Percentiles rank a stretch among this genome's conserved stretches.
Evolutionary conservation across 805 yeast species (phyloP).

Genomic region (Candida takata): DNA sequence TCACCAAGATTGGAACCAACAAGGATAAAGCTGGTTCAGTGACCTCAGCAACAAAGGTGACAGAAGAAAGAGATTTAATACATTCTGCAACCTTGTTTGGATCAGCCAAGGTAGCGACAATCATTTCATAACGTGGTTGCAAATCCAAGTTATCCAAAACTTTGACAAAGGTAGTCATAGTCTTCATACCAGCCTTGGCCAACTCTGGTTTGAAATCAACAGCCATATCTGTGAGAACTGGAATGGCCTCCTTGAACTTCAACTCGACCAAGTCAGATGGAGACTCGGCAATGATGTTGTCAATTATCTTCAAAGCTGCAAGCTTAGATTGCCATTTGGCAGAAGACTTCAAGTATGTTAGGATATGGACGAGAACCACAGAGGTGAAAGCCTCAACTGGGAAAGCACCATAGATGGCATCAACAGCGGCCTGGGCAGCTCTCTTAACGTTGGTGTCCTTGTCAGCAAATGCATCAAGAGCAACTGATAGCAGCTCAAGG

Average conservation of each 20-base stretch:
- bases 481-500: constrained; percentile 51
- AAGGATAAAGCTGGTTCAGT: constrained; percentile 91
- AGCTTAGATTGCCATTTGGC: constrained; percentile 93
- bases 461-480: constrained; percentile 72
- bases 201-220: constrained; percentile 97
- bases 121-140: constrained; percentile 74
- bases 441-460: constrained; percentile 83
- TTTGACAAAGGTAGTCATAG: constrained; percentile 64
- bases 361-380: constrained; percentile 54
- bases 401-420: constrained; percentile 59
- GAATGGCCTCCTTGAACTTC: constrained; percentile 72
- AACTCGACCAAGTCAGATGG: constrained; percentile 83
- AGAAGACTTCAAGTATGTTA: constrained; percentile 62
- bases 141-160: constrained; percentile 90
- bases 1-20: constrained; percentile 85
- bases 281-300: constrained; percentile 66
- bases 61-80: constrained; percentile 82
- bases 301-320: constrained; percentile 69
- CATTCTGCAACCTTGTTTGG: constrained; percentile 86
- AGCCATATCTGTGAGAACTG: constrained; percentile 79
- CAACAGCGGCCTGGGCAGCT: constrained; percentile 76
- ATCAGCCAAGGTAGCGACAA: constrained; percentile 83
- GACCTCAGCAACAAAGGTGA: constrained; percentile 96
- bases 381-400: constrained; percentile 75
- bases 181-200: constrained; percentile 73